A percentile compares a stretch with the other conserved stretches of the same genome.
phyloP scores from a whole-genome alignment of 2,329 filamentous ascomycete genomes.

The Botrytis cinerea region DNA sequence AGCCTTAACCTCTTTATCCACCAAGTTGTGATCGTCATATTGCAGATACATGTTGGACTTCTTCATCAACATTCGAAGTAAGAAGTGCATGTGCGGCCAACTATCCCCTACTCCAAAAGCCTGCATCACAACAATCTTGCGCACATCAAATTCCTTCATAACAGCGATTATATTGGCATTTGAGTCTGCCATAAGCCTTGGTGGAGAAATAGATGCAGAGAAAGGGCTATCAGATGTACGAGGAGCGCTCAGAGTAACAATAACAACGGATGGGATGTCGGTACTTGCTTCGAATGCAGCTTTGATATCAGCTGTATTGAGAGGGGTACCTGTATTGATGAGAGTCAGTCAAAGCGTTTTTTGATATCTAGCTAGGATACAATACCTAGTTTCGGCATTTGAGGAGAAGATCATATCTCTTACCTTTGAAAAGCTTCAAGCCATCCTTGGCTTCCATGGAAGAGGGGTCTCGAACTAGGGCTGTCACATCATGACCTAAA shows the following conservation, averaged over 20 bases:
- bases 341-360: background rate
- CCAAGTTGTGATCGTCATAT: constrained; percentile 50
- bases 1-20: constrained; percentile 30
- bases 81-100: constrained; percentile 46
- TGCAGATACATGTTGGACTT: constrained; percentile 50
- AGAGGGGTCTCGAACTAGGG: constrained; percentile 47
- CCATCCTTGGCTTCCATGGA: constrained; percentile 39
- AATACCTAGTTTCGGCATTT: background rate
- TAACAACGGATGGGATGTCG: constrained; percentile 52
- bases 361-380: background rate
- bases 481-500: constrained; percentile 47
- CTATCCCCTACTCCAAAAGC: constrained; percentile 52
- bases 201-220: constrained; percentile 10
- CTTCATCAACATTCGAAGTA: constrained; percentile 49
- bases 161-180: constrained; percentile 44
- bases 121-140: constrained; percentile 51
- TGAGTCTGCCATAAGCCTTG: constrained; percentile 48
- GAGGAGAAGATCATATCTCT: background rate
- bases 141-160: constrained; percentile 40
- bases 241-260: constrained; percentile 43
- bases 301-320: constrained; percentile 44
- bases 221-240: constrained; percentile 36
- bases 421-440: constrained; percentile 47
- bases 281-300: constrained; percentile 49
- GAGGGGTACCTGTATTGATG: constrained; percentile 35